Evolutionary conservation across 208 protist genomes (phyloP), one percentile per base, ranked within the genome.

Genomic region (Trypanosoma platydactyli): DNA sequence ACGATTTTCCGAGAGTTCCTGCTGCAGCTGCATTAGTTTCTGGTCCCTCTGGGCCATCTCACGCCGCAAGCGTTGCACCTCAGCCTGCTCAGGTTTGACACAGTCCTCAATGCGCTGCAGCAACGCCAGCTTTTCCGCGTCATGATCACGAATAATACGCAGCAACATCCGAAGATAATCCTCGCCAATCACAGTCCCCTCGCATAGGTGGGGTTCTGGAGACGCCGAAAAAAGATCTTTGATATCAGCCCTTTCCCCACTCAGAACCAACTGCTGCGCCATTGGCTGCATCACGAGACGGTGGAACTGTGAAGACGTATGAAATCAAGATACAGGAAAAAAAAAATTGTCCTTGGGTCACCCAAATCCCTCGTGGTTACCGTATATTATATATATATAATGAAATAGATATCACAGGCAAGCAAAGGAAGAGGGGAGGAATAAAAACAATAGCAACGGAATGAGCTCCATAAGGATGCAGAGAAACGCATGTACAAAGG

Each of bases 1-100:
- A 1, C 71, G 69, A 13, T 62, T 64, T 33, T 80, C 70, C 5
- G 81, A 64, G 5, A 79, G 48, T 27, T 81, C 75, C 63, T 84
- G 68, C 9, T 66, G 76, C 12, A 84, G 75, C 18, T 56, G 22
- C 12, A 9, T 54, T 22, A 74, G 29, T 44, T 63, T 42, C 25
- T 54, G 11, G 18, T 64, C 46, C 20, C 46, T 52, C 24, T 64
- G 29, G 16, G 7, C 33, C 9, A 64, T 13, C 24, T 64, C 61
- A 22, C 33, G 42, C 6, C 61, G 68, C 29, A 74, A 35, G 11
- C 61, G 68, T 45, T 74, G 61, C 22, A 55, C 55, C 52, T 74
- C 68, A 0, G 50, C 59, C 42, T 67, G 61, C 25, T 65, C 68
- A 41, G 68, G 68, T 44, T 64, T 65, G n/a, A 74, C 27, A 33